These are phyloP conservation scores for Pleurotus ostreatus DNA, from an alignment of 768 basidiomycete genomes.

Conservation along the genomic window DNA sequence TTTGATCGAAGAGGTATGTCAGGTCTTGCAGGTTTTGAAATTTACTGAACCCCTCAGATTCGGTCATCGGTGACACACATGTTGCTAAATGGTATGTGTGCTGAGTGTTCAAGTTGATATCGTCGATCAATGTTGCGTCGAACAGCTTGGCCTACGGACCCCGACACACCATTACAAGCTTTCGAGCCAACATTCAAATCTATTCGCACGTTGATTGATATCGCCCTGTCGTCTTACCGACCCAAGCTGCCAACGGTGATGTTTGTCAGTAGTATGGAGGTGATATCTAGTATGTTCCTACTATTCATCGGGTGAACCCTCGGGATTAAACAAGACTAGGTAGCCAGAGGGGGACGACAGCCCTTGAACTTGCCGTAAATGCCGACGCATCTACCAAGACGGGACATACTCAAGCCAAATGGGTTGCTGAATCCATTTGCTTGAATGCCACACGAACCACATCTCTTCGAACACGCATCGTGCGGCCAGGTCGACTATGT, in stretches of 20 bases:
- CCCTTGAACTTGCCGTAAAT: not conserved
- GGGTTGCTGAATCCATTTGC: conserved; percentile 12
- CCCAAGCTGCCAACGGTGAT: conserved; percentile 22
- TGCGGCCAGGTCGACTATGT: conserved; percentile 30
- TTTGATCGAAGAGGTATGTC: not conserved
- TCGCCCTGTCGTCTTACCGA: conserved; percentile 24
- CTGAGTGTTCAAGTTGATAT: not conserved
- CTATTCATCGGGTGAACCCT: not conserved
- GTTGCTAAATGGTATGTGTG: conserved; percentile 25
- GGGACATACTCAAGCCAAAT: not conserved
- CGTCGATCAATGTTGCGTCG: not conserved
- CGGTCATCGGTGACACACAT: conserved; percentile 18
- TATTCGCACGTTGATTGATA: conserved; percentile 26
- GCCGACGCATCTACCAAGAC: not conserved
- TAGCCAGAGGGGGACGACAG: not conserved
- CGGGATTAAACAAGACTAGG: not conserved
- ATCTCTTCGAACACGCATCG: conserved; percentile 13
- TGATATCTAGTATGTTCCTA: conserved; percentile 22
- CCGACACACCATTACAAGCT: conserved; percentile 23
- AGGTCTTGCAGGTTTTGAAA: not conserved
- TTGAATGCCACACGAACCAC: conserved; percentile 7
- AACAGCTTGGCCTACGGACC: conserved; percentile 31
- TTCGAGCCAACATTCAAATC: conserved; percentile 25
- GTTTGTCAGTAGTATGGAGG: conserved; percentile 26
- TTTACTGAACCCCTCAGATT: not conserved